phyloP scores from a whole-genome alignment of 108 stramenopile species.

The Schizochytrium sp. region DNA sequence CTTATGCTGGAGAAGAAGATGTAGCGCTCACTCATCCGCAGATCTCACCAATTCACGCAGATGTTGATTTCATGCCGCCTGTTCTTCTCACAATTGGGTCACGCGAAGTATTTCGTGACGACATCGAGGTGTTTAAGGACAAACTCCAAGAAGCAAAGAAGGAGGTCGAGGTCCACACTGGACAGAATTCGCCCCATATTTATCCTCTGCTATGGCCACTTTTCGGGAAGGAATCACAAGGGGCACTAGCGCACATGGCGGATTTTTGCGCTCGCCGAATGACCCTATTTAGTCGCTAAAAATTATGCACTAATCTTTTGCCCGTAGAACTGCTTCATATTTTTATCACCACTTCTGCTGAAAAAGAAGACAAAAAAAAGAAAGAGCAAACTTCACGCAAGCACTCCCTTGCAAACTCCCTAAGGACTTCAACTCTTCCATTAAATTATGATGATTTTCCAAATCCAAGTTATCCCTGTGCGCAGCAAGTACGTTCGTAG shows the following conservation, averaged over 20 bases:
- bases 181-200: slow-evolving; percentile 30
- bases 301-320: too few species aligned
- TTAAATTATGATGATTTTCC: too few species aligned
- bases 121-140: not conserved
- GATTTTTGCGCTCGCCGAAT: not conserved
- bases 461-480: too few species aligned
- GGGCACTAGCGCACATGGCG: not conserved
- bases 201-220: slow-evolving; percentile 53
- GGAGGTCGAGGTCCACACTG: slow-evolving; percentile 14
- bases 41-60: slow-evolving; percentile 29
- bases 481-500: too few species aligned
- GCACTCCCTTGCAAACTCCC: too few species aligned
- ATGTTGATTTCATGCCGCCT: slow-evolving; percentile 31
- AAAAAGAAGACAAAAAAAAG: too few species aligned
- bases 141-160: slow-evolving; percentile 16
- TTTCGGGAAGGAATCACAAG: not conserved
- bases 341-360: too few species aligned
- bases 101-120: slow-evolving; percentile 39
- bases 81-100: slow-evolving; percentile 13
- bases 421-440: too few species aligned
- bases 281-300: too few species aligned
- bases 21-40: not conserved
- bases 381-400: too few species aligned
- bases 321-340: too few species aligned
- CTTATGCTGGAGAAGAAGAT: slow-evolving; percentile 15